A percentile compares a stretch with the other conserved stretches of the same genome.
Conservation (phyloP, 176 grass and related monocot genomes). For the Eragrostis curvula region DNA sequence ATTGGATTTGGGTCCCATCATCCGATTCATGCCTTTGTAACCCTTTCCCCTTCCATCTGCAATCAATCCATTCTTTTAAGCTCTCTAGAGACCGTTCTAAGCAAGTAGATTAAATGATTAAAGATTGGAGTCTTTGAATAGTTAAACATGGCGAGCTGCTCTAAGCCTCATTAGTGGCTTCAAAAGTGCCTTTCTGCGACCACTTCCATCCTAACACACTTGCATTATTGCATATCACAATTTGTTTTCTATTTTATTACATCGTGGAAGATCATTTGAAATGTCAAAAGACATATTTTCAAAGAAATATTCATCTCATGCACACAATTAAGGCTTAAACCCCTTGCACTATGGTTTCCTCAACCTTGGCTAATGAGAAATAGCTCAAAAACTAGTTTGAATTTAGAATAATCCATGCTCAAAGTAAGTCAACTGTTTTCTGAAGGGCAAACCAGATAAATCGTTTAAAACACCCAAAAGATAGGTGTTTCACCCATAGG, state of each 20-base stretch:
- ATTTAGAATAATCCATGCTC: background rate
- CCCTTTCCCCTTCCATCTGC: background rate
- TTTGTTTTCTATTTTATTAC: background rate
- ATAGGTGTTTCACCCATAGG: background rate
- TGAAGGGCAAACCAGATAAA: background rate
- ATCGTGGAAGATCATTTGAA: background rate
- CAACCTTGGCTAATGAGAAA: background rate
- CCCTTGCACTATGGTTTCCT: background rate
- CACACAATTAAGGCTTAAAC: background rate
- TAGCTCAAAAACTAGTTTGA: background rate
- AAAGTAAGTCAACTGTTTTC: background rate
- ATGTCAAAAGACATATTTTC: background rate
- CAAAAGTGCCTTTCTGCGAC: conserved; percentile 21
- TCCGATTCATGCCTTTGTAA: conserved; percentile 17
- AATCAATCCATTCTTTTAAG: conserved; percentile 42
- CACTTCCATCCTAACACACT: background rate
- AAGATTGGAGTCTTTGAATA: background rate
- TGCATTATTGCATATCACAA: background rate
- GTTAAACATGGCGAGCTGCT: conserved; percentile 17
- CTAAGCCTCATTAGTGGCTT: conserved; percentile 13
- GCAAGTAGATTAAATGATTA: conserved; percentile 1
- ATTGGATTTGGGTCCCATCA: conserved; percentile 16
- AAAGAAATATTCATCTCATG: background rate
- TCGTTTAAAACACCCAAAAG: background rate
- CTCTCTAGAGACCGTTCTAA: conserved; percentile 24